These are phyloP conservation scores for Trichophyton equinum DNA, from an alignment of 2,329 filamentous ascomycete genomes.

Conservation along the genomic window DNA sequence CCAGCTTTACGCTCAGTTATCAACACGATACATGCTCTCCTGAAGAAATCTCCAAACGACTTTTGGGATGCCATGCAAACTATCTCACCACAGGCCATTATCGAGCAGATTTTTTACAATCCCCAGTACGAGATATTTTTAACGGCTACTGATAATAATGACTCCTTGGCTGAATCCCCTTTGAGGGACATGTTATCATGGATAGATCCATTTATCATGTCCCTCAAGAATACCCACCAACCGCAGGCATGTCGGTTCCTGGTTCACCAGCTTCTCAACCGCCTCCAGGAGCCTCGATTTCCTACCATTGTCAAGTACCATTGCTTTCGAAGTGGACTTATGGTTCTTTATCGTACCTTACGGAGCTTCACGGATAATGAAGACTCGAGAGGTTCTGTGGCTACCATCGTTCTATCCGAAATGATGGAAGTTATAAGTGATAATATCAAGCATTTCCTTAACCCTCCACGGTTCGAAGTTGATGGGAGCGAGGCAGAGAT, in stretches of 20 bases:
- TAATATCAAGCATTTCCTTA: conserved; percentile 46
- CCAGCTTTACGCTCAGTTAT: conserved; percentile 56
- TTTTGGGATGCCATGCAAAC: conserved; percentile 84
- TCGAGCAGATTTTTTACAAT: conserved; percentile 72
- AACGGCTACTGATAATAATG: conserved; percentile 41
- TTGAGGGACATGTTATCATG: conserved; percentile 58
- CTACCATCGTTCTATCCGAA: conserved; percentile 37
- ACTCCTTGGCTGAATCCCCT: conserved; percentile 41
- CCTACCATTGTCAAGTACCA: conserved; percentile 33
- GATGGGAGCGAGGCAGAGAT: conserved; percentile 41
- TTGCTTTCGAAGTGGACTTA: conserved; percentile 36
- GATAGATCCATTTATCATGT: conserved; percentile 65
- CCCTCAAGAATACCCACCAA: conserved; percentile 61
- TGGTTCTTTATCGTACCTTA: conserved; percentile 35
- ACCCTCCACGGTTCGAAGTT: conserved; percentile 39
- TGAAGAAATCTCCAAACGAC: conserved; percentile 62
- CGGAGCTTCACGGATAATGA: conserved; percentile 37
- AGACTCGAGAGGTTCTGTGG: conserved; percentile 33
- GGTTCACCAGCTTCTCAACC: conserved; percentile 59
- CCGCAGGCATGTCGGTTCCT: conserved; percentile 71
- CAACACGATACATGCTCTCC: conserved; percentile 54
- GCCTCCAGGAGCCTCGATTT: conserved; percentile 32
- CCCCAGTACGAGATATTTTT: conserved; percentile 49
- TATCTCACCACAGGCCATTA: conserved; percentile 64
- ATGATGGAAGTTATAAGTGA: conserved; percentile 36